A percentile compares a stretch with the other conserved stretches of the same genome.
Evolutionary conservation across 495 filamentous ascomycete species (phyloP).

Genomic region (Astrothelium subdiscretum): DNA sequence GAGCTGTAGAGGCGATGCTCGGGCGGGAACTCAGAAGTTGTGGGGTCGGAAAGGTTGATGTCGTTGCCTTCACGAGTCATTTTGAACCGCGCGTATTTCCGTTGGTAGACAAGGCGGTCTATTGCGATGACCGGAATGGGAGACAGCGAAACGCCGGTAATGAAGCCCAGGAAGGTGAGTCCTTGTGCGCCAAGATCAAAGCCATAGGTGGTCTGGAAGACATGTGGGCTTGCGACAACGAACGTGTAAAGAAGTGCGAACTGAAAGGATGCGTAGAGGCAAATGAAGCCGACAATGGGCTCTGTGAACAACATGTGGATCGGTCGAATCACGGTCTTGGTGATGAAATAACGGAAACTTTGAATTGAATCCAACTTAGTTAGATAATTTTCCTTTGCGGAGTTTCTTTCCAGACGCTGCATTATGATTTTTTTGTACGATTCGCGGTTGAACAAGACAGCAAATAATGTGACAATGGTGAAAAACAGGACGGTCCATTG

Average conservation of each 20-base stretch:
- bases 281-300: constrained; percentile 21
- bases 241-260: constrained; percentile 23
- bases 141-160: constrained; percentile 11
- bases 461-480: constrained; percentile 15
- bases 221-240: constrained; percentile 17
- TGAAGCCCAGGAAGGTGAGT: constrained; percentile 21
- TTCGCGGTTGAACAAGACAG: constrained; percentile 28
- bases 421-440: constrained; percentile 28
- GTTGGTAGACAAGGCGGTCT: constrained; percentile 16
- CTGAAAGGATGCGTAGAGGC: constrained; percentile 20
- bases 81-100: constrained; percentile 9
- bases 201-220: constrained; percentile 17
- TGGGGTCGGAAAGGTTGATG: neutral
- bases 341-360: constrained; percentile 12
- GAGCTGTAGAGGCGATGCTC: constrained; percentile 18
- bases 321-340: constrained; percentile 16
- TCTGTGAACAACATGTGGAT: constrained; percentile 25
- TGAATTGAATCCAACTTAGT: constrained; percentile 9
- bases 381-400: constrained; percentile 12
- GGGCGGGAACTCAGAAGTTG: constrained; percentile 11
- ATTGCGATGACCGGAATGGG: constrained; percentile 10
- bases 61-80: constrained; percentile 3
- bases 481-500: constrained; percentile 18
- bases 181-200: constrained; percentile 14
- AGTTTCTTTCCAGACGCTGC: constrained; percentile 19